These are phyloP conservation scores for Bimuria novae-zelandiae DNA, from an alignment of 2,329 filamentous ascomycete genomes.

Conservation along the genomic window DNA sequence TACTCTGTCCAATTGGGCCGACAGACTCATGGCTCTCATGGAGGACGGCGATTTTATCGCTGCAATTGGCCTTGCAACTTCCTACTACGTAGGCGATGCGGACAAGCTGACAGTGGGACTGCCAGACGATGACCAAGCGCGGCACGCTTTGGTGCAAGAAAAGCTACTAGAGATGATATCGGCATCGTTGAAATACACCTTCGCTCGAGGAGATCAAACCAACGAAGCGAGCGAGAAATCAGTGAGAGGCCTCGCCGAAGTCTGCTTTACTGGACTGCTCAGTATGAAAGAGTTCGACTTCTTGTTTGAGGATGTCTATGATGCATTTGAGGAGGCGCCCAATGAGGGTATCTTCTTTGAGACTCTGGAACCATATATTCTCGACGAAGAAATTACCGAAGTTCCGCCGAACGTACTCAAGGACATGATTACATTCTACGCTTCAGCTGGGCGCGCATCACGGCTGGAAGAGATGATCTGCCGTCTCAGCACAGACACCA, in stretches of 20 bases:
- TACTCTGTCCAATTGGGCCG: slow-evolving; percentile 94
- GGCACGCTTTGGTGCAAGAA: slow-evolving; percentile 83
- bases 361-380: slow-evolving; percentile 83
- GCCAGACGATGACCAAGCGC: slow-evolving; percentile 76
- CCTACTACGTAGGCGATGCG: slow-evolving; percentile 88
- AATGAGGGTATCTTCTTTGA: slow-evolving; percentile 80
- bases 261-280: slow-evolving; percentile 82
- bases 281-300: slow-evolving; percentile 79
- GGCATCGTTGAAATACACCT: slow-evolving; percentile 87
- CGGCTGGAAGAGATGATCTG: slow-evolving; percentile 93
- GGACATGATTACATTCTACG: slow-evolving; percentile 80
- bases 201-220: slow-evolving; percentile 64
- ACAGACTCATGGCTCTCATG: slow-evolving; percentile 90
- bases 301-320: slow-evolving; percentile 87
- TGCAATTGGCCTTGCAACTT: slow-evolving; percentile 86
- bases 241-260: slow-evolving; percentile 77
- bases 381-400: slow-evolving; percentile 73
- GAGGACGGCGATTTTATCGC: slow-evolving; percentile 95
- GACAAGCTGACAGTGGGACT: slow-evolving; percentile 93
- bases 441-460: slow-evolving; percentile 72
- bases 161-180: slow-evolving; percentile 92
- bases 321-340: slow-evolving; percentile 81
- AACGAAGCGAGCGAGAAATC: slow-evolving; percentile 61
- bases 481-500: slow-evolving; percentile 83
- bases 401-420: slow-evolving; percentile 86